Evolutionary conservation across 139 green algal genomes (phyloP), one percentile per base, ranked within the genome.

Genomic region (Coccomyxa sp.): DNA sequence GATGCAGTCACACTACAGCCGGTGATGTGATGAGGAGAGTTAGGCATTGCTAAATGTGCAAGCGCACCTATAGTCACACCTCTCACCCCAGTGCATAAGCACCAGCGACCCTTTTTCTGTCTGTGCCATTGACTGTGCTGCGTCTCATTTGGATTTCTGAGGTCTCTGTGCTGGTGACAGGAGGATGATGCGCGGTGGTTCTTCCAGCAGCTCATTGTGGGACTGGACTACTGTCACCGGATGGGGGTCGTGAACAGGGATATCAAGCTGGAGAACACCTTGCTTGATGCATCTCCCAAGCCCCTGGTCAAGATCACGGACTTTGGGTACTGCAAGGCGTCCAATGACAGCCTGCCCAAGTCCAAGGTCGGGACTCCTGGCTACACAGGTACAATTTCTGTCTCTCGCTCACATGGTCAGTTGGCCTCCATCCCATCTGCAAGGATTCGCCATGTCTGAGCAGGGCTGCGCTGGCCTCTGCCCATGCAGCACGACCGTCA

Each of bases 281-380:
- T 95, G 85, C 87, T 91, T 76, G 85, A 85, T 79, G 80, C 73
- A 35, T 83, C 82, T 73, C 86, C 84, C 70, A 87, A 87, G 73
- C 91, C 88, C 10, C 81, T 91, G 70, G 78, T 98, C 29, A 98
- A 98, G 82, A 93, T 98, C 58, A 97, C 93, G 79, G 94, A 98
- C 82, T 98, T 98, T 91, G 94, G 94, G 5, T 95, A 95, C 83
- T 92, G 85, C 33, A 96, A 96, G 78, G 80, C 87, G 73, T 92
- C 93, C 75, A 81, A 92, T 8, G 86, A 95, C 78, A 91, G 85
- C 14, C 79, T 90, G 27, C 86, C 91, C 58, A 90, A 87, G 58
- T 85, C 76, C 37, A 87, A 81, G 35, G 82, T 91, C 16, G 87
- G 87, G 73, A 91, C 87, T 0, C 87, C 87, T 41, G 87, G 87